Conservation (phyloP, 306 rosid species). For the Corylus avellana region DNA sequence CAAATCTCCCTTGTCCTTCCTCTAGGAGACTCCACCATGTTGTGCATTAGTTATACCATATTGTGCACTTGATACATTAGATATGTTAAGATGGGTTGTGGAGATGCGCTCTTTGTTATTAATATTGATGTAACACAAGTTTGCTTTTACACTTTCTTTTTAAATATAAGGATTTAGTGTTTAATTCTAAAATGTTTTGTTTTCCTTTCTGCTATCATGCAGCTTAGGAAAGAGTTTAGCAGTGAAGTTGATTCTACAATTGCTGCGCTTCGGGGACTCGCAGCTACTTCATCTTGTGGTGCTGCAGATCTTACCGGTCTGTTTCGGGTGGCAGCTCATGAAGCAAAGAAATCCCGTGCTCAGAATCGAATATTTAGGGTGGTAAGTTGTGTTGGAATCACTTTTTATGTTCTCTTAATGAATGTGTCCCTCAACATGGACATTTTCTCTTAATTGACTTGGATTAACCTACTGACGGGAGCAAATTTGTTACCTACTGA, state of each 20-base stretch:
- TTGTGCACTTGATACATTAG: not conserved
- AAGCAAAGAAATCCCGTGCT: conserved; percentile 73
- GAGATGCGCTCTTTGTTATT: not conserved
- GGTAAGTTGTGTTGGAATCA: conserved; percentile 42
- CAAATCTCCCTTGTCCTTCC: no score
- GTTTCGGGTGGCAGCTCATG: conserved; percentile 74
- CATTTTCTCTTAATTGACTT: not conserved
- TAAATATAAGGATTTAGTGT: not conserved
- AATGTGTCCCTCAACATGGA: conserved; percentile 12
- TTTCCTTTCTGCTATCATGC: conserved; percentile 3
- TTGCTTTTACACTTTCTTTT: not conserved
- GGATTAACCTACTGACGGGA: not conserved
- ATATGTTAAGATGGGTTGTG: not conserved
- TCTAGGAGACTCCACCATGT: no score
- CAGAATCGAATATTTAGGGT: conserved; percentile 79
- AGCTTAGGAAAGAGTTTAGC: conserved; percentile 84
- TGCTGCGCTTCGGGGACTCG: conserved; percentile 57
- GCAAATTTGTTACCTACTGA: conserved; percentile 1
- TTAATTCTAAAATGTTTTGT: not conserved
- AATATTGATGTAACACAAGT: not conserved
- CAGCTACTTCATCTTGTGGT: conserved; percentile 53
- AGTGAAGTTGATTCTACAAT: conserved; percentile 65
- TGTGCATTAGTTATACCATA: not conserved
- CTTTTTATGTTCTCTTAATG: conserved; percentile 9
- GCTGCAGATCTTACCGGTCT: conserved; percentile 83